Percentiles rank a stretch among this genome's conserved stretches.
These are phyloP conservation scores for Alnus glutinosa DNA, from an alignment of 306 rosid genomes.

Conservation along the genomic window DNA sequence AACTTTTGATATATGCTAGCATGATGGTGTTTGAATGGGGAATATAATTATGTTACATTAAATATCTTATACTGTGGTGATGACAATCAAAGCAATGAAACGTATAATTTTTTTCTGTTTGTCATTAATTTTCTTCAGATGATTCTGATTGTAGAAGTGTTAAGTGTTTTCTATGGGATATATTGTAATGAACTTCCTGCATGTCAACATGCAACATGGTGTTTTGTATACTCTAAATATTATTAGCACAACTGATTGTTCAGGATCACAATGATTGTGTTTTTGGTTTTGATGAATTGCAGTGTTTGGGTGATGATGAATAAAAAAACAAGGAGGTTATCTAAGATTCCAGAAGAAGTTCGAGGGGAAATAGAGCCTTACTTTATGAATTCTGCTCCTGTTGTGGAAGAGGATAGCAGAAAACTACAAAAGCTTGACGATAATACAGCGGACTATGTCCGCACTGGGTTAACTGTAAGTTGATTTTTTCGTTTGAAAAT, in stretches of 20 bases:
- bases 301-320: constrained; percentile 99
- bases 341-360: constrained; percentile 93
- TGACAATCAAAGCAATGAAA: background rate
- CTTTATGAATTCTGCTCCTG: constrained; percentile 69
- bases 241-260: constrained; percentile 6
- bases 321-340: constrained; percentile 84
- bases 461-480: constrained; percentile 75
- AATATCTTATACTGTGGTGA: background rate
- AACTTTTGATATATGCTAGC: background rate
- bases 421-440: constrained; percentile 82
- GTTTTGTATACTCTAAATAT: constrained; percentile 4
- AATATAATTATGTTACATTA: background rate
- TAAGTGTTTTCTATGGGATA: background rate
- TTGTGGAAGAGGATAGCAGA: constrained; percentile 87
- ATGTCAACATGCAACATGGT: background rate
- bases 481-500: background rate
- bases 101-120: background rate
- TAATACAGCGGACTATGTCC: constrained; percentile 63
- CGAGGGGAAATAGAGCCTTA: constrained; percentile 84
- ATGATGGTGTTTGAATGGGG: background rate
- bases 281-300: constrained; percentile 39
- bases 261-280: constrained; percentile 16
- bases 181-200: background rate
- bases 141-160: background rate
- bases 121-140: background rate